Base-by-base conservation (phyloP, 2,329 filamentous ascomycete species). In the Fusarium sp. region DNA sequence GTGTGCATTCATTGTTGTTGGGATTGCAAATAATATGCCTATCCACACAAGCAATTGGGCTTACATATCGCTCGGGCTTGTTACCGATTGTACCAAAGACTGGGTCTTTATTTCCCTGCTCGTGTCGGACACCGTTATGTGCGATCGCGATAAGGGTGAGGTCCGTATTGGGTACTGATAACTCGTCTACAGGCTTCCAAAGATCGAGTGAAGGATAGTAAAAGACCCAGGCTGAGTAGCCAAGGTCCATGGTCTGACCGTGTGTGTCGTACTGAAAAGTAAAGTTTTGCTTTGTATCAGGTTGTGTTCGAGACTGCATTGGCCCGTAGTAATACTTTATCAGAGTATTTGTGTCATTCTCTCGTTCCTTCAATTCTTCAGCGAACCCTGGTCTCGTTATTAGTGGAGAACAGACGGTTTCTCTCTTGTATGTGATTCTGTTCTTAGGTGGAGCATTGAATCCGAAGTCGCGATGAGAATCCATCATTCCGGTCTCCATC, bases 311-410 rank as follows among this genome's bases (percentile, higher is more conserved):
- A 18, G 16, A 37, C 9, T 37, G 8, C 9, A 37, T n/a, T n/a
- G 16, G 5, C 9, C 32, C 32, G 32, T n/a, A 37, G 32, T n/a
- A 37, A 37, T 37, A 37, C 10, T n/a, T 37, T 11, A 37, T 37
- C 4, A 37, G 16, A 11, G 16, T 37, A 18, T 11, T 6, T 0
- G 32, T 0, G 11, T 37, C 32, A 2, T 37, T 4, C 3, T 37
- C 9, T 18, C 32, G 32, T 18, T 37, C 32, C 4, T 37, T 37
- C 16, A 37, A 2, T 5, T 37, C 32, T 3, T 37, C 32, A 1
- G 4, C 32, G 1, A 18, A 37, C 2, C 32, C 32, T 4, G 32
- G 32, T 37, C 4, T 37, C 18, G 32, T 37, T 18, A 1, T 37
- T 5, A 37, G 1, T 0, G 32, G 32, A 11, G 32, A 37, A 4